Percentiles rank a stretch among this genome's conserved stretches.
These are phyloP conservation scores for Macrocybe sp. DNA, from an alignment of 1,284 basidiomycete species.

Conservation along the genomic window DNA sequence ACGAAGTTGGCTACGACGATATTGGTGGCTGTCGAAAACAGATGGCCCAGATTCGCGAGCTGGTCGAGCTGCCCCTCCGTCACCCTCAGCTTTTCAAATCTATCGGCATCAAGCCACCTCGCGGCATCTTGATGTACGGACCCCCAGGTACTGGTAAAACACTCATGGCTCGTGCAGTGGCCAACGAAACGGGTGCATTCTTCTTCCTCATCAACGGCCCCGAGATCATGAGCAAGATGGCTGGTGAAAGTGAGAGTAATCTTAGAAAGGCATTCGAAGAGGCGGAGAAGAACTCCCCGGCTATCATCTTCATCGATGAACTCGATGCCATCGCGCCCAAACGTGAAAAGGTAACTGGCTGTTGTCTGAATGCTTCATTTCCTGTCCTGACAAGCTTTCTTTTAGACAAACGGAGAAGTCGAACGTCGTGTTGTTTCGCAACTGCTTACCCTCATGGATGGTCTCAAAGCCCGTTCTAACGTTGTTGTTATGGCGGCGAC, in stretches of 20 bases:
- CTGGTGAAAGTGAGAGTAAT: slow-evolving; percentile 97
- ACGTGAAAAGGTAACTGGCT: slow-evolving; percentile 84
- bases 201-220: slow-evolving; percentile 99
- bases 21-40: slow-evolving; percentile 99
- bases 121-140: slow-evolving; percentile 95
- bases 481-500: slow-evolving; percentile 99
- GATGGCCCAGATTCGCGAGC: slow-evolving; percentile 99
- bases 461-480: slow-evolving; percentile 96
- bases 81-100: slow-evolving; percentile 99
- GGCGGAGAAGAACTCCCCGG: slow-evolving; percentile 99
- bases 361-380: neutral
- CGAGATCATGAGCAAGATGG: slow-evolving; percentile 99
- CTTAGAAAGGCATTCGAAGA: slow-evolving; percentile 98
- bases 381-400: slow-evolving; percentile 4
- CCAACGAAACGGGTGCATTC: slow-evolving; percentile 99
- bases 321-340: slow-evolving; percentile 99
- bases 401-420: slow-evolving; percentile 96
- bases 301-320: slow-evolving; percentile 99
- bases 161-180: slow-evolving; percentile 97
- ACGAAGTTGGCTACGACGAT: slow-evolving; percentile 98
- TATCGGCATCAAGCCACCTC: slow-evolving; percentile 99
- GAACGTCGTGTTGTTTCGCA: slow-evolving; percentile 99
- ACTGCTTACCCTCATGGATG: slow-evolving; percentile 97
- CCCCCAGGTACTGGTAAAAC: slow-evolving; percentile 98
- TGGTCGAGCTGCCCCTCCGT: slow-evolving; percentile 95